Evolutionary conservation across 495 filamentous ascomycete species (phyloP), one percentile per base, ranked within the genome.

Genomic region (Hypoxylon cercidicola): DNA sequence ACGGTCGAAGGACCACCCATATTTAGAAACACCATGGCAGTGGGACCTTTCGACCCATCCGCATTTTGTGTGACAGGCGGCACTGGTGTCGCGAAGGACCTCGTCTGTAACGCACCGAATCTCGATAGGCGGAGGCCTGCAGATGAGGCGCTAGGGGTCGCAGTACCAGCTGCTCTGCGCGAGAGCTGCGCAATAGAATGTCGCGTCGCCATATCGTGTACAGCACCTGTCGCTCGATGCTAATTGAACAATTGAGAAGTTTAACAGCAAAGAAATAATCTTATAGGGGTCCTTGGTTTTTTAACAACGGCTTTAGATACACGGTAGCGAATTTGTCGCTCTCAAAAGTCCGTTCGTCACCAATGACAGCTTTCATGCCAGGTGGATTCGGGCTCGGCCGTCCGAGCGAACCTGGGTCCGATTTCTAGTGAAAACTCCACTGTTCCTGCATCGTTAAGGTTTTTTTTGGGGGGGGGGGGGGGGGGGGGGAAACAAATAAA

Each of bases 11-110:
- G 96, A 9, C 96, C 96, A 54, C 96, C 96, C 96, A 99, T 99
- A 79, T 99, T 99, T 75, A 99, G 84, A 63, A 99, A 97, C 5
- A 99, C 94, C 85, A 99, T 97, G 37, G 96, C 96, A 0, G 96
- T 99, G n/a, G 82, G 82, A 4, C 83, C 83, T 48, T 77, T 78
- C 2, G 79, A 80, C 10, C 75, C 76, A 12, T 66, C 53, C 6
- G 72, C 58, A 84, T 89, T 81, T 71, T 93, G 90, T 4, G 88
- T 91, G 4, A 92, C 90, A 3, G 93, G 90, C 3, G 89, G 90
- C 0, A 84, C 84, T 23, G 87, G 82, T 25, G 88, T 92, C 16
- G 90, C 90, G 49, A 92, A 79, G 64, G 77, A 75, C 63, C 85
- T 75, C 41, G 59, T 58, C 65, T 83, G 81, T 66, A 72, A 55